Conservation (phyloP, 2,329 filamentous ascomycete genomes). For the Alternaria gansuensis region DNA sequence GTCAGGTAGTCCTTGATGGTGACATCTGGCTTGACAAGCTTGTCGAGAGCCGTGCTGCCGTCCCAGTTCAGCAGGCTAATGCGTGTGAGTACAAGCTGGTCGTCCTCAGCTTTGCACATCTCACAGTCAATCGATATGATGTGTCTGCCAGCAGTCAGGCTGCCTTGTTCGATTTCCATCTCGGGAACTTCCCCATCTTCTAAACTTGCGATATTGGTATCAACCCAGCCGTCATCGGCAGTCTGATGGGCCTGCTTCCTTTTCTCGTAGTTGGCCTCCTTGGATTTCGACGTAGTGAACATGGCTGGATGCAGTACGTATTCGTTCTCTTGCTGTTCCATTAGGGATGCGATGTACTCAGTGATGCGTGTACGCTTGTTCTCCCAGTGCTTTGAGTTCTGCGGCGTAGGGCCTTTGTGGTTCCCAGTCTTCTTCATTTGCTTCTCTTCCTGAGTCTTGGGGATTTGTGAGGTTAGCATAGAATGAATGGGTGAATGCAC, state of each 20-base stretch:
- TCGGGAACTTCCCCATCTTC: slow-evolving; percentile 75
- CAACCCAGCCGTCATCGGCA: slow-evolving; percentile 76
- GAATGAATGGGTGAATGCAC: slow-evolving; percentile 88
- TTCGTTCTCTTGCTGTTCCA: slow-evolving; percentile 83
- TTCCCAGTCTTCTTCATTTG: slow-evolving; percentile 58
- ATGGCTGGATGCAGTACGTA: slow-evolving; percentile 84
- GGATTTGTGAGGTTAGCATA: slow-evolving; percentile 78
- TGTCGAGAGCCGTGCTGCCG: slow-evolving; percentile 81
- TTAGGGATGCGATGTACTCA: slow-evolving; percentile 74
- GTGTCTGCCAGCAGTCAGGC: slow-evolving; percentile 81
- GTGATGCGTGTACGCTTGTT: slow-evolving; percentile 84
- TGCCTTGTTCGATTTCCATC: slow-evolving; percentile 77
- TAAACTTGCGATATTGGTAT: slow-evolving; percentile 73
- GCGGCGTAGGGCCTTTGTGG: slow-evolving; percentile 63
- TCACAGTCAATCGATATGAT: slow-evolving; percentile 91
- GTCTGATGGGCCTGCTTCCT: slow-evolving; percentile 63
- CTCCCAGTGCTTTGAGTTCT: slow-evolving; percentile 71
- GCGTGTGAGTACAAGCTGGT: slow-evolving; percentile 83
- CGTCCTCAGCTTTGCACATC: slow-evolving; percentile 90
- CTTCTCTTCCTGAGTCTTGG: slow-evolving; percentile 74
- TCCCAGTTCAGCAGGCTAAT: slow-evolving; percentile 90
- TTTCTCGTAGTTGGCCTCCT: slow-evolving; percentile 61
- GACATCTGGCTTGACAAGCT: slow-evolving; percentile 87
- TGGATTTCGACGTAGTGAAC: slow-evolving; percentile 66
- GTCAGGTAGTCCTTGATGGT: slow-evolving; percentile 95